A percentile compares a stretch with the other conserved stretches of the same genome.
Conservation (phyloP, 345 rosid genomes). For the Abelmoschus esculentus region DNA sequence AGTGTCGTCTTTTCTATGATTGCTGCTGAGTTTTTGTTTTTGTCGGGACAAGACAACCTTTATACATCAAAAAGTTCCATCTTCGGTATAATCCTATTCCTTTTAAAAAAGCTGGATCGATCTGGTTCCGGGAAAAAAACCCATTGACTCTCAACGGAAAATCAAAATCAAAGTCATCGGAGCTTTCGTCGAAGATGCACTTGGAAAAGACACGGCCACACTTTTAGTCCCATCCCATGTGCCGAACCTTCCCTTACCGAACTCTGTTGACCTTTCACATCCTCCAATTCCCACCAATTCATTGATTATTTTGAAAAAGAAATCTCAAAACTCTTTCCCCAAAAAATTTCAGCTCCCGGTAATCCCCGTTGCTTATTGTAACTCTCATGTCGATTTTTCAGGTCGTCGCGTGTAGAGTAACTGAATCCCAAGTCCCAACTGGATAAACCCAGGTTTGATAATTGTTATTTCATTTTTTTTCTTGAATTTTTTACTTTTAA, state of each 20-base stretch:
- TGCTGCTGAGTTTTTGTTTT: neutral
- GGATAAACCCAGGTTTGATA: neutral
- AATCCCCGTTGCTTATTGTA: neutral
- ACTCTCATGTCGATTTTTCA: neutral
- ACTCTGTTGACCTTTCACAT: neutral
- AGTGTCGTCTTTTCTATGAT: neutral
- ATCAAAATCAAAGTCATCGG: neutral
- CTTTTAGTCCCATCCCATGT: neutral
- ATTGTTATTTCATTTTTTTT: neutral
- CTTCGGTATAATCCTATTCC: neutral
- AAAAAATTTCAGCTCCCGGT: neutral
- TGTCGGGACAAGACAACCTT: neutral
- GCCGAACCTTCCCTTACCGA: neutral
- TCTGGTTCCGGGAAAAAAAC: neutral
- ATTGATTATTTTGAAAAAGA: neutral
- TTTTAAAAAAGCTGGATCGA: neutral
- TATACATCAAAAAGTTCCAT: neutral
- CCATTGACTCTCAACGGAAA: neutral
- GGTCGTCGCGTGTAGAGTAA: neutral
- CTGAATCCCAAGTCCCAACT: neutral
- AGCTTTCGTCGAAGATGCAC: neutral
- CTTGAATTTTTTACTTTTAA: neutral
- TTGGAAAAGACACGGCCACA: neutral
- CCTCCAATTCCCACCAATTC: neutral
- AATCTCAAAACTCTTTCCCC: neutral